Evolutionary conservation across 2,329 filamentous ascomycete species (phyloP).

Genomic region (Aurifilum marmelostoma): DNA sequence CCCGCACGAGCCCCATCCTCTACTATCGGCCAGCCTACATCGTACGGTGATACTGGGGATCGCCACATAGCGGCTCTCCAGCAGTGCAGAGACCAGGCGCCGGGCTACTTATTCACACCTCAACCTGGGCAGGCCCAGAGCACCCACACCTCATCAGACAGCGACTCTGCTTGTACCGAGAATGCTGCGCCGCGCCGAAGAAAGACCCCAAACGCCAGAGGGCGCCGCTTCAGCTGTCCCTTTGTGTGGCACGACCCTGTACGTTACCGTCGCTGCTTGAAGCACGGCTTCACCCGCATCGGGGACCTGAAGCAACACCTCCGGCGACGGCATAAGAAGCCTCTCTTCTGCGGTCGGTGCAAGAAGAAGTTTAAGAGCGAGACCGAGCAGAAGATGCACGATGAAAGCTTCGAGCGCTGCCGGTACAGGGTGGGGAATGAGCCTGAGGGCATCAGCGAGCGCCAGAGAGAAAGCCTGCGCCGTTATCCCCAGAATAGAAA

Average conservation of each 20-base stretch:
- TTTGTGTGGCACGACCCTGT: constrained; percentile 31
- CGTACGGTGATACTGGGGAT: neutral
- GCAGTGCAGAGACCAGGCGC: neutral
- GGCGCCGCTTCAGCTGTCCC: constrained; percentile 30
- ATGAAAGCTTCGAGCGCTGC: neutral
- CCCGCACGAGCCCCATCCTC: neutral
- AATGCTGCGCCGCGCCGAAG: neutral
- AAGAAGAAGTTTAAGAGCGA: constrained; percentile 23
- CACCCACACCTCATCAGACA: neutral
- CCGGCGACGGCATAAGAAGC: constrained; percentile 25
- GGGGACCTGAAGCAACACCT: constrained; percentile 35
- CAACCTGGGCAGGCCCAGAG: neutral
- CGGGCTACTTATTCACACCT: neutral
- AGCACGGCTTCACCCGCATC: constrained; percentile 29
- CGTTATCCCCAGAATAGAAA: constrained; percentile 17
- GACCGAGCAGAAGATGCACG: constrained; percentile 3
- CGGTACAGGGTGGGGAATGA: neutral
- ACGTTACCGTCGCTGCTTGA: constrained; percentile 28
- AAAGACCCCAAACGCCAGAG: neutral
- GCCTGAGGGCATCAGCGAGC: constrained; percentile 28
- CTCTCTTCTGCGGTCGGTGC: constrained; percentile 30
- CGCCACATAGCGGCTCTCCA: neutral
- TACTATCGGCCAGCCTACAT: neutral
- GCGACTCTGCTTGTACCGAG: neutral
- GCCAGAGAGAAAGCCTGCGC: constrained; percentile 11